Evolutionary conservation across 2,329 filamentous ascomycete species (phyloP), one percentile per base, ranked within the genome.

Genomic region (Trichoderma koningii): DNA sequence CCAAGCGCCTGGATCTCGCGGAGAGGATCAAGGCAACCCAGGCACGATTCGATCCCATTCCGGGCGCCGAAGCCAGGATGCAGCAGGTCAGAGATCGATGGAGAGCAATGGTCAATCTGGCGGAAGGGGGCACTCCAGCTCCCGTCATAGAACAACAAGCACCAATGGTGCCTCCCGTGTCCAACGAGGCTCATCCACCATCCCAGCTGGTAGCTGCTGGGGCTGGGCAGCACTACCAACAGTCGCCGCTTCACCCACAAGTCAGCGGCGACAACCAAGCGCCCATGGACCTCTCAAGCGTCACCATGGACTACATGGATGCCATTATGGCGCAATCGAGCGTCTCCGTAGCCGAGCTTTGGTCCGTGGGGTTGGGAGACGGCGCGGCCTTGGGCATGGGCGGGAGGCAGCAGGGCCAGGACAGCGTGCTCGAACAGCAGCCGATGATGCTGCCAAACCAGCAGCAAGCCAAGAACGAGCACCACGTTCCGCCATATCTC

Each of bases 81-180:
- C 81, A 82, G n/a, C 76, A 80, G 51, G 69, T 77, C 5, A 74
- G 79, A 19, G 79, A 83, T 12, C 78, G 78, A 38, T 87, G 85
- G 85, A 78, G 82, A 45, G 75, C 77, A 48, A 72, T 87, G 7
- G 77, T 87, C 6, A 75, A 76, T 17, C 72, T 73, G 4, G 75
- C 73, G 5, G 75, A 75, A 0, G 26, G n/a, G 26, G 69, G 72
- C 12, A 67, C 66, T 23, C 67, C 71, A 4, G 61, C 67, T 12
- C 56, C 69, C 30, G 65, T 68, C 7, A 34, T 23, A 23, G 61
- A 63, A n/a, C 51, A 52, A 21, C 51, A 52, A 21, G 34, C 34
- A n/a, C 45, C 65, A 19, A 47, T 50, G 48, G 30, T 15, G 14
- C 60, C 63, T 9, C 23, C 62, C 15, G 7, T 50, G 15, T 42